Percentiles rank a stretch among this genome's conserved stretches.
These are phyloP conservation scores for Desmodesmus armatus DNA, from an alignment of 139 green algal species.

Conservation along the genomic window DNA sequence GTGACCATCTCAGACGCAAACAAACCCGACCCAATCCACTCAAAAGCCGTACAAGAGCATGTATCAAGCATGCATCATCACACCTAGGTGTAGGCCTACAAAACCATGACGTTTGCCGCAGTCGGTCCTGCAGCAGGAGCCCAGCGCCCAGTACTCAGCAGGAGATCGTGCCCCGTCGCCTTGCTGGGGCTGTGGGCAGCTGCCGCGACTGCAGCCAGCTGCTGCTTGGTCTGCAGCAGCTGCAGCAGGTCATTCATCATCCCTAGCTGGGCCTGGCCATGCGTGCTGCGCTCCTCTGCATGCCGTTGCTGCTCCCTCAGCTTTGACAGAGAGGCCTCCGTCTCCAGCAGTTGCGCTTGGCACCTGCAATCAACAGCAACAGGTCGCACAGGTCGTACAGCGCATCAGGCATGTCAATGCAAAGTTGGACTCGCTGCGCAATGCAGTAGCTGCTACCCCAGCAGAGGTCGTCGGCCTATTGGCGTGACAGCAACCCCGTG, in stretches of 20 bases:
- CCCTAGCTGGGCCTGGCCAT: not conserved
- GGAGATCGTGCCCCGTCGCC: no score
- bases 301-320: constrained; percentile 33
- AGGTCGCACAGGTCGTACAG: not conserved
- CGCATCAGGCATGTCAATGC: not conserved
- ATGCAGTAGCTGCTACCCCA: not conserved
- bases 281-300: not conserved
- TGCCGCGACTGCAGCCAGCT: no score
- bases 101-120: no score
- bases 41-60: no score
- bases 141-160: no score
- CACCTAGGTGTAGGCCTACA: no score
- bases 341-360: constrained; percentile 5
- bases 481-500: not conserved
- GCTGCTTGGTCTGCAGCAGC: constrained; percentile 42
- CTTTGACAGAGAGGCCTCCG: constrained; percentile 8
- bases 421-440: not conserved
- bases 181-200: no score
- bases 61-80: no score
- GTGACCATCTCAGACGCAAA: no score
- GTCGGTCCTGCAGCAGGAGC: no score
- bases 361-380: not conserved
- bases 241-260: constrained; percentile 8
- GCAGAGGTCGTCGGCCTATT: not conserved
- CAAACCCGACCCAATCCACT: no score